These are phyloP conservation scores for Lecanicillium sp. DNA, from an alignment of 2,329 filamentous ascomycete genomes.

Conservation along the genomic window DNA sequence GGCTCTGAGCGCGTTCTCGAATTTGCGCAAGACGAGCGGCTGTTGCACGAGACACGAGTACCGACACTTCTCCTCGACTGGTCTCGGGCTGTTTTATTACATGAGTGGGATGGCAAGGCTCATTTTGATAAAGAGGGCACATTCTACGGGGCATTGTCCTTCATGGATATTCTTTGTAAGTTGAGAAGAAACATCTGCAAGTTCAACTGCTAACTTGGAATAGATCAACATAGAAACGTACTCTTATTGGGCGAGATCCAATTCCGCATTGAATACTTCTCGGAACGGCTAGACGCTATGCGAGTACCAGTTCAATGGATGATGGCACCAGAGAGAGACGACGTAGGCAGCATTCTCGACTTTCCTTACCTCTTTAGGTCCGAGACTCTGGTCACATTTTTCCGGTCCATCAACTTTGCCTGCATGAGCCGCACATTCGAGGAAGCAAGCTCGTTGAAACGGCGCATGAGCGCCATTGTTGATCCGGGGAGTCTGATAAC, in stretches of 20 bases:
- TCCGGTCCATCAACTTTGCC: slow-evolving; percentile 81
- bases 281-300: slow-evolving; percentile 68
- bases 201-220: slow-evolving; percentile 16
- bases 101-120: slow-evolving; percentile 73
- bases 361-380: slow-evolving; percentile 75
- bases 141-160: slow-evolving; percentile 69
- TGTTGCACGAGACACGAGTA: slow-evolving; percentile 50
- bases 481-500: slow-evolving; percentile 49
- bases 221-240: slow-evolving; percentile 56
- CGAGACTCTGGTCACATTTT: slow-evolving; percentile 70
- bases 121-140: slow-evolving; percentile 63
- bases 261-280: slow-evolving; percentile 70
- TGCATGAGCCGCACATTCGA: slow-evolving; percentile 78
- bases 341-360: slow-evolving; percentile 68
- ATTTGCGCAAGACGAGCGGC: slow-evolving; percentile 45
- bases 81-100: slow-evolving; percentile 67
- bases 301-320: slow-evolving; percentile 70
- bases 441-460: slow-evolving; percentile 53
- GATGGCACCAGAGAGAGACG: slow-evolving; percentile 52
- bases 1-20: slow-evolving; percentile 40
- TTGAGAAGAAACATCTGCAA: slow-evolving; percentile 16
- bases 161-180: slow-evolving; percentile 69
- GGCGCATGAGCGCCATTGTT: slow-evolving; percentile 50
- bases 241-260: slow-evolving; percentile 61
- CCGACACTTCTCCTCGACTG: slow-evolving; percentile 60